phyloP scores from a whole-genome alignment of 495 filamentous ascomycete species.

The Schizothecium vesticola region DNA sequence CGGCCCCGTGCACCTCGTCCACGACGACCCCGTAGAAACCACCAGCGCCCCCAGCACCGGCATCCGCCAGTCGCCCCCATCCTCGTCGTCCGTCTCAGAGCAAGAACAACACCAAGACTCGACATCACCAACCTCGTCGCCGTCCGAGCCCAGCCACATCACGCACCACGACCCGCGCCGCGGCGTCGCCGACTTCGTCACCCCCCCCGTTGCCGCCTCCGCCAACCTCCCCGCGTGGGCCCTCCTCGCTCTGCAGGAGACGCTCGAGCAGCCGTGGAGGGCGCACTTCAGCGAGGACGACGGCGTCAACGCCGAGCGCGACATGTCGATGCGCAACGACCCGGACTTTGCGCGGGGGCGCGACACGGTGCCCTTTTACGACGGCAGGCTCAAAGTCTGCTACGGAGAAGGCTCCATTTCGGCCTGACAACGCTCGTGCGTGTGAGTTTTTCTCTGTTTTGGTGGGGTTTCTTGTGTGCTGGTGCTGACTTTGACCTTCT shows the following conservation, averaged over 20 bases:
- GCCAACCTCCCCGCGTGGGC: constrained; percentile 7
- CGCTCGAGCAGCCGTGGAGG: constrained; percentile 12
- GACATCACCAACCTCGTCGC: neutral
- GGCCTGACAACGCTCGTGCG: neutral
- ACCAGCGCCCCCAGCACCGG: neutral
- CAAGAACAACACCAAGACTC: neutral
- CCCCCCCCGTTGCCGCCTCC: neutral
- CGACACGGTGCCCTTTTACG: constrained; percentile 6
- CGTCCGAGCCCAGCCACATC: neutral
- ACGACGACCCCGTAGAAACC: neutral
- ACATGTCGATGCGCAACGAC: neutral
- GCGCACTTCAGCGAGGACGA: neutral
- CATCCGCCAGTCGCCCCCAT: neutral
- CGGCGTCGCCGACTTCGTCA: neutral
- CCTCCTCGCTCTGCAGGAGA: neutral
- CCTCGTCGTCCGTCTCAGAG: neutral
- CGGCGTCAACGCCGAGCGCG: neutral
- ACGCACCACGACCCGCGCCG: neutral
- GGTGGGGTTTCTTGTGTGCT: no score
- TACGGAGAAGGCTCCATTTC: constrained; percentile 8
- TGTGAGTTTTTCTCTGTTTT: neutral
- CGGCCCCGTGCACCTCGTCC: neutral
- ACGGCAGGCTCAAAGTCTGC: constrained; percentile 5
- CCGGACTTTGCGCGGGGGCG: constrained; percentile 6
- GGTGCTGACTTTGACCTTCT: no score